These are phyloP conservation scores for Rhamnella rubrinervis DNA, from an alignment of 331 rosid genomes.

Conservation along the genomic window DNA sequence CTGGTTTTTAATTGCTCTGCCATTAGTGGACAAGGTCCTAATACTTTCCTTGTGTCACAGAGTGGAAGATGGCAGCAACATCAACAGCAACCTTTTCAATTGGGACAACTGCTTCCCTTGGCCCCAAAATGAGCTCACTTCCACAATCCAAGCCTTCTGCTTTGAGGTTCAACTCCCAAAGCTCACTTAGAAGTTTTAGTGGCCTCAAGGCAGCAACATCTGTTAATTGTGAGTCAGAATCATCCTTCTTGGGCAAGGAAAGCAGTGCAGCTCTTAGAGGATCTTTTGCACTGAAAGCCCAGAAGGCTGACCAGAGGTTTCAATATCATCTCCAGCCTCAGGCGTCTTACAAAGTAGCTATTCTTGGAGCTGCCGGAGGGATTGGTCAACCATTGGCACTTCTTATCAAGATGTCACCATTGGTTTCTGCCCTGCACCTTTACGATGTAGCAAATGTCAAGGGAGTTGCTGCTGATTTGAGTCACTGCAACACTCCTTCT, in stretches of 20 bases:
- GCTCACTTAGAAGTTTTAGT: slow-evolving; percentile 55
- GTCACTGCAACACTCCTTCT: slow-evolving; percentile 93
- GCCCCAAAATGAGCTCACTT: slow-evolving; percentile 48
- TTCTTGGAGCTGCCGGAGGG: slow-evolving; percentile 98
- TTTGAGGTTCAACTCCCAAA: slow-evolving; percentile 47
- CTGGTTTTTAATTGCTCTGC: no score
- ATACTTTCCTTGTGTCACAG: slow-evolving; percentile 28
- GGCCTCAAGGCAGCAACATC: slow-evolving; percentile 65
- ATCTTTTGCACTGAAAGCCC: slow-evolving; percentile 57
- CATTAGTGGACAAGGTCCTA: not conserved
- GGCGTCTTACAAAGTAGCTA: slow-evolving; percentile 83
- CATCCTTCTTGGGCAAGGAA: slow-evolving; percentile 60
- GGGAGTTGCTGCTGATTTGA: slow-evolving; percentile 94
- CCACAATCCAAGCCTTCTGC: slow-evolving; percentile 49
- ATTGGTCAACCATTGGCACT: slow-evolving; percentile 85
- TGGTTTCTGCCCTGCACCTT: slow-evolving; percentile 72
- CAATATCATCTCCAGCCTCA: slow-evolving; percentile 54
- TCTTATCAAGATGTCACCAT: slow-evolving; percentile 88
- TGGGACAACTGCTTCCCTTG: slow-evolving; percentile 47
- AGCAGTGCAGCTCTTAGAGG: slow-evolving; percentile 46
- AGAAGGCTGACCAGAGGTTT: slow-evolving; percentile 34
- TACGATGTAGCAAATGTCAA: slow-evolving; percentile 92
- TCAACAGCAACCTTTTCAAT: slow-evolving; percentile 55
- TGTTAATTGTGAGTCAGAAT: slow-evolving; percentile 41
- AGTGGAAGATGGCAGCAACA: slow-evolving; percentile 65